phyloP scores from a whole-genome alignment of 2,329 filamentous ascomycete species.

The Xylariaceae sp. region DNA sequence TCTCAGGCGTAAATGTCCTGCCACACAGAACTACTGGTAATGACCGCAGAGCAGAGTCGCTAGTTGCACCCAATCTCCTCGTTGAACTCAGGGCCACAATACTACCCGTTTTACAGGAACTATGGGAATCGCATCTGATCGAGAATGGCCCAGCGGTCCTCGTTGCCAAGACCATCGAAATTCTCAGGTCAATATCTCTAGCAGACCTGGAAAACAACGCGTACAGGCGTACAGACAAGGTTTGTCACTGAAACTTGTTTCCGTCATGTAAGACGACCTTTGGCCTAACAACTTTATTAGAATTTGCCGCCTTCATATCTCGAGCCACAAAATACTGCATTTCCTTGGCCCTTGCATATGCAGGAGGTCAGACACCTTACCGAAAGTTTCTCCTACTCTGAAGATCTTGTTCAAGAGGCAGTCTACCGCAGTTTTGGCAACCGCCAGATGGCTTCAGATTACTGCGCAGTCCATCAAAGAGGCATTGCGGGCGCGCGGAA shows the following conservation, averaged over 20 bases:
- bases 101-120: constrained; percentile 66
- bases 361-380: constrained; percentile 34
- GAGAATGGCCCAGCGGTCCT: constrained; percentile 75
- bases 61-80: constrained; percentile 66
- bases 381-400: constrained; percentile 31
- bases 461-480: constrained; percentile 62
- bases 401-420: constrained; percentile 69
- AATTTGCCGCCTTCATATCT: constrained; percentile 38
- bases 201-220: constrained; percentile 71
- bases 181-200: constrained; percentile 71
- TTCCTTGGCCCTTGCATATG: constrained; percentile 42
- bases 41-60: constrained; percentile 41
- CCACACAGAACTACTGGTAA: constrained; percentile 34
- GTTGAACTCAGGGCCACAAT: constrained; percentile 81
- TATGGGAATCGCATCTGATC: constrained; percentile 83
- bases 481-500: constrained; percentile 58
- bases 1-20: constrained; percentile 49
- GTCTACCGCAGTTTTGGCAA: constrained; percentile 77
- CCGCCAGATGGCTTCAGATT: constrained; percentile 59
- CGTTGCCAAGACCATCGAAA: constrained; percentile 75
- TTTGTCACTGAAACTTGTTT: constrained; percentile 31
- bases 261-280: neutral
- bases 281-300: constrained; percentile 22
- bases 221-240: constrained; percentile 58
- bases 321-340: constrained; percentile 42